Percentiles rank a stretch among this genome's conserved stretches.
phyloP scores from a whole-genome alignment of 331 rosid species.

The Cydonia oblonga region DNA sequence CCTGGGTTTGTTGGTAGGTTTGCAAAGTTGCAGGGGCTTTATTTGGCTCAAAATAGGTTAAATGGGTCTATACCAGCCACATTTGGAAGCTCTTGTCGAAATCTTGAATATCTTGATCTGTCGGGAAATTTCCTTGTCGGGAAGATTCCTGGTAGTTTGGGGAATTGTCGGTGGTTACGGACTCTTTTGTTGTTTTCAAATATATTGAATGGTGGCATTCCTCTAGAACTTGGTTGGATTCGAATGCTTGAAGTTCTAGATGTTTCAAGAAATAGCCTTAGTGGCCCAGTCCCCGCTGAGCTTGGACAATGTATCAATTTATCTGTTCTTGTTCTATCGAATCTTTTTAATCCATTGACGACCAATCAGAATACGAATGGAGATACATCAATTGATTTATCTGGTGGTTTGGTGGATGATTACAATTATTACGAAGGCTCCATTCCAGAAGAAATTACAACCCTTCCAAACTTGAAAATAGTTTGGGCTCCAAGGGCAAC shows the following conservation, averaged over 20 bases:
- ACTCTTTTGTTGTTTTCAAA: constrained; percentile 24
- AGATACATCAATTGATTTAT: background rate
- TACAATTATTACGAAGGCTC: constrained; percentile 24
- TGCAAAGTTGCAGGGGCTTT: constrained; percentile 16
- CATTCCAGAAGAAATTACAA: constrained; percentile 16
- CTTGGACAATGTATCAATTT: constrained; percentile 33
- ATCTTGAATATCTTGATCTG: constrained; percentile 27
- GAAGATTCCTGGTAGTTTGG: constrained; percentile 27
- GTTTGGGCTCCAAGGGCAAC: constrained; percentile 25
- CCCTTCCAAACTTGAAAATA: constrained; percentile 17
- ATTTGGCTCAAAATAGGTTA: constrained; percentile 29
- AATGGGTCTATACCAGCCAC: constrained; percentile 14
- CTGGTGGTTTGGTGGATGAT: background rate
- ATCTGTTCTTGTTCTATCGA: constrained; percentile 29
- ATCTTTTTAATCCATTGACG: constrained; percentile 4
- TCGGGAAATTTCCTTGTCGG: constrained; percentile 26
- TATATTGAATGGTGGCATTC: constrained; percentile 26
- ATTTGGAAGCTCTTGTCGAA: constrained; percentile 9
- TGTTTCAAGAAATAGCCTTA: constrained; percentile 40
- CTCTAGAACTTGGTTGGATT: constrained; percentile 28
- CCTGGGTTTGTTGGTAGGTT: constrained; percentile 21
- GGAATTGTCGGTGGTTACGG: constrained; percentile 18
- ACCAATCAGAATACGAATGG: background rate
- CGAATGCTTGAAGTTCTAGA: constrained; percentile 36
- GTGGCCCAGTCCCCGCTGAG: constrained; percentile 28